Percentiles rank a stretch among this genome's conserved stretches.
Conservation (phyloP, 1,284 basidiomycete species). For the Irpex rosettiformis region DNA sequence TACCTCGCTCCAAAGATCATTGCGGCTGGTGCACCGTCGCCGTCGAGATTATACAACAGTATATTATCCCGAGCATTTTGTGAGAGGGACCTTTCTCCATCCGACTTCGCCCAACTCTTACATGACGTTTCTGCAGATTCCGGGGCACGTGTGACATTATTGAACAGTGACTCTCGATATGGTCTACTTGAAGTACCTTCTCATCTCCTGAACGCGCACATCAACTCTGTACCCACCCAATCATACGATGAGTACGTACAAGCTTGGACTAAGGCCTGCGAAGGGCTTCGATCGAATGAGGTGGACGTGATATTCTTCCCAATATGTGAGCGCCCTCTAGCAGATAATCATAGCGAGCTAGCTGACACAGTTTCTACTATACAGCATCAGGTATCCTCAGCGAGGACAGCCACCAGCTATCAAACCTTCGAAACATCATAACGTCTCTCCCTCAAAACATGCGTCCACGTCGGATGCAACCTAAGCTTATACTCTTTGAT, state of each 20-base stretch:
- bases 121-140: neutral
- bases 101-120: neutral
- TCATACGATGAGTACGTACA: neutral
- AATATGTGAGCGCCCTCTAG: neutral
- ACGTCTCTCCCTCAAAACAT: neutral
- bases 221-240: neutral
- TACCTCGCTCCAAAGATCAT: neutral
- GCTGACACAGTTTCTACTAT: neutral
- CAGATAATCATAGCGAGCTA: neutral
- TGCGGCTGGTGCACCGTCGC: neutral
- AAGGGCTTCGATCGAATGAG: neutral
- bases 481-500: neutral
- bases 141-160: neutral
- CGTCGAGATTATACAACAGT: neutral
- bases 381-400: neutral
- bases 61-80: neutral
- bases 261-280: neutral
- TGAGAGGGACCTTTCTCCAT: too few relatives aligned
- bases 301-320: neutral
- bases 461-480: neutral
- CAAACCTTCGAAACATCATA: neutral
- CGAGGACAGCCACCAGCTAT: neutral
- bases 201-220: neutral
- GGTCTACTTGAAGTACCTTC: neutral
- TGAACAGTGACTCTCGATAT: neutral